Conservation (phyloP, 2,329 filamentous ascomycete genomes). For the Hymenoscyphus fructigenus region DNA sequence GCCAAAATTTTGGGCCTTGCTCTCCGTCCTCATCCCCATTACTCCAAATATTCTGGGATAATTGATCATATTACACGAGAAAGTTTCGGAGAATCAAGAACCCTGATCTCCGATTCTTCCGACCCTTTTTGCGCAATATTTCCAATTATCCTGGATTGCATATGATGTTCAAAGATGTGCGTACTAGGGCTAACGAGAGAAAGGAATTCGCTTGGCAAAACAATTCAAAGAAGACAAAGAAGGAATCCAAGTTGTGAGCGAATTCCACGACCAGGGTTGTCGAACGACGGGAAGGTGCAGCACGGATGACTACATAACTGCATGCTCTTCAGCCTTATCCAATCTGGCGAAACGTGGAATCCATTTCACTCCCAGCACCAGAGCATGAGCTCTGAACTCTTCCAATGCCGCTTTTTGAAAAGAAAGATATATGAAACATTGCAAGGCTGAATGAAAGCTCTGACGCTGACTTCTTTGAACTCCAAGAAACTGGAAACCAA, state of each 20-base stretch:
- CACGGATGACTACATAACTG: not conserved
- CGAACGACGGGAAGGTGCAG: not conserved
- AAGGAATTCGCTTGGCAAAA: slow-evolving; percentile 37
- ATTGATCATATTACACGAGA: not conserved
- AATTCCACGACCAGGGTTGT: not conserved
- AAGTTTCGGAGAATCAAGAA: not conserved
- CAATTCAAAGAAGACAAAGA: slow-evolving; percentile 33
- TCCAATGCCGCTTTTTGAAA: not conserved
- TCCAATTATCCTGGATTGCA: not conserved
- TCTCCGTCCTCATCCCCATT: not conserved
- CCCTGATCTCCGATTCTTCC: not conserved
- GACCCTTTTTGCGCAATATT: not conserved
- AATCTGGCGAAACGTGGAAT: not conserved
- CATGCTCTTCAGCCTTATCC: not conserved
- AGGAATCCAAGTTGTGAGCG: slow-evolving; percentile 21
- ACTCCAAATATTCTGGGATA: not conserved
- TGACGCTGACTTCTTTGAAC: slow-evolving; percentile 1
- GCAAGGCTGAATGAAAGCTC: not conserved
- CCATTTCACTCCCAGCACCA: not conserved
- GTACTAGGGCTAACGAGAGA: slow-evolving; percentile 10
- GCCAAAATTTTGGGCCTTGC: too few species aligned
- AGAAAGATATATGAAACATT: not conserved
- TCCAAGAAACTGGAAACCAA: not conserved
- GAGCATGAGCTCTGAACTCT: not conserved
- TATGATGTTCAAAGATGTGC: not conserved